phyloP scores from a whole-genome alignment of 2,329 filamentous ascomycete genomes.

The Hypoxylon rubiginosum region DNA sequence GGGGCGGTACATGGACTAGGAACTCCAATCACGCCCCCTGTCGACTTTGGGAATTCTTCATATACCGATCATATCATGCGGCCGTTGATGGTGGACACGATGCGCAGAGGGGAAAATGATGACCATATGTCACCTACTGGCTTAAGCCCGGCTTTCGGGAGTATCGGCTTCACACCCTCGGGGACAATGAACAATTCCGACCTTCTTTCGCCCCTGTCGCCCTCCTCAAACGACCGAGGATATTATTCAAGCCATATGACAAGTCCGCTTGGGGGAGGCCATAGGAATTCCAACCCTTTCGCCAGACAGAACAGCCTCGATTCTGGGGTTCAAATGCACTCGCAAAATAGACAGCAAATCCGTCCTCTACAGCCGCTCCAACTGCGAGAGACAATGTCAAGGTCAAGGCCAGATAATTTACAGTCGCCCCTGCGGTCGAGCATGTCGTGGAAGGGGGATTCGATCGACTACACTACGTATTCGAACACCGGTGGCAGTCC shows the following conservation, averaged over 20 bases:
- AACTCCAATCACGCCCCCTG: conserved; percentile 62
- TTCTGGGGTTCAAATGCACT: conserved; percentile 60
- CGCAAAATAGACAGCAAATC: conserved; percentile 61
- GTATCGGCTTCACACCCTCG: conserved; percentile 73
- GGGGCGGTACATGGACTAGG: conserved; percentile 70
- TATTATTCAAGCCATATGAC: conserved; percentile 64
- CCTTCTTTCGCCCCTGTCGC: conserved; percentile 69
- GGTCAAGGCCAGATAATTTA: conserved; percentile 69
- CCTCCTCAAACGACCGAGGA: conserved; percentile 68
- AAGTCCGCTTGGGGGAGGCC: conserved; percentile 61
- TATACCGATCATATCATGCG: conserved; percentile 74
- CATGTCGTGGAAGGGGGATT: conserved; percentile 74
- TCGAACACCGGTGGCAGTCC: conserved; percentile 62
- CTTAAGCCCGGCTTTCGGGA: conserved; percentile 76
- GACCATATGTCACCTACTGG: conserved; percentile 76
- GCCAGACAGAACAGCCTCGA: conserved; percentile 64
- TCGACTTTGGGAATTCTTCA: conserved; percentile 62
- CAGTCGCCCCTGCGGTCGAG: conserved; percentile 71
- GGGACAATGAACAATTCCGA: conserved; percentile 65
- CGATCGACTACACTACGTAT: conserved; percentile 69
- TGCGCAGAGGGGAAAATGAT: conserved; percentile 73
- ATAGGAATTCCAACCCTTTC: conserved; percentile 66
- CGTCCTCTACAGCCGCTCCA: conserved; percentile 71
- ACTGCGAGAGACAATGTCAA: conserved; percentile 68
- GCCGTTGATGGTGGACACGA: conserved; percentile 76